phyloP scores from a whole-genome alignment of 441 rosid species.

The Populus tomentosa region DNA sequence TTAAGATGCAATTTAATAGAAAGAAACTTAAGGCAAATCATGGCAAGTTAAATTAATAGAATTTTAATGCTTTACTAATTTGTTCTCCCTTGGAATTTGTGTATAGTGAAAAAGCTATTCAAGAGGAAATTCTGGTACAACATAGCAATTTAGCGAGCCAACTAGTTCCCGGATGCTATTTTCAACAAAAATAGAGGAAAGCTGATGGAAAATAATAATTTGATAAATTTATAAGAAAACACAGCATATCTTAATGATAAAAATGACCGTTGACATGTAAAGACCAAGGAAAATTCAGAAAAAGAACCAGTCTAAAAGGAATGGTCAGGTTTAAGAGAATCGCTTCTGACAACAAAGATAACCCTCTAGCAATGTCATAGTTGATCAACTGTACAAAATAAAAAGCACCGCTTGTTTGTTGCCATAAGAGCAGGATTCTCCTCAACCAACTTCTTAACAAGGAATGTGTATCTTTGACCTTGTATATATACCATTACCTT shows the following conservation, averaged over 20 bases:
- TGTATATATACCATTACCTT: too few relatives aligned
- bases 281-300: neutral
- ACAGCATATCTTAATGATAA: too few relatives aligned
- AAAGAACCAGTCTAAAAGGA: neutral
- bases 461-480: too few relatives aligned
- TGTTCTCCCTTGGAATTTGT: neutral
- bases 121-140: neutral
- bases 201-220: neutral
- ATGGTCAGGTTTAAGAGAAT: neutral
- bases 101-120: neutral
- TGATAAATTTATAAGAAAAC: neutral
- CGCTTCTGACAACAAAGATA: neutral
- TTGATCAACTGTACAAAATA: neutral
- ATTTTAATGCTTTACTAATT: neutral
- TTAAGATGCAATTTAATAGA: neutral
- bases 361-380: neutral
- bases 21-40: neutral
- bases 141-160: neutral
- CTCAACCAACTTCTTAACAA: too few relatives aligned
- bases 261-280: neutral
- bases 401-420: neutral
- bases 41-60: neutral
- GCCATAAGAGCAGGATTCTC: neutral
- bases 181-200: neutral
- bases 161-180: neutral